Percentiles rank a stretch among this genome's conserved stretches.
Conservation (phyloP, 2,329 filamentous ascomycete genomes). For the Paecilomyces variotii region DNA sequence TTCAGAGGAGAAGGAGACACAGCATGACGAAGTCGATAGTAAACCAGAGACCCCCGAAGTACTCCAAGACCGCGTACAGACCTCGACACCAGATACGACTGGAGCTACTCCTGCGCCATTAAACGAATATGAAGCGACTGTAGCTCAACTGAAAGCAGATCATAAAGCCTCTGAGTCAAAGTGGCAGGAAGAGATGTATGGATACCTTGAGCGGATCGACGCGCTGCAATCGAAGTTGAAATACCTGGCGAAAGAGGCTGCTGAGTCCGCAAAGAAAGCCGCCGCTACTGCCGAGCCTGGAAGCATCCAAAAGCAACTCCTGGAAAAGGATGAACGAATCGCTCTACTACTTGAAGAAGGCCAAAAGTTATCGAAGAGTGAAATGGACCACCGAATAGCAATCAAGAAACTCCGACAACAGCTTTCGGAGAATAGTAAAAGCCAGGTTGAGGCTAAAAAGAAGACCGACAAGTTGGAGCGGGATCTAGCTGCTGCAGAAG, state of each 20-base stretch:
- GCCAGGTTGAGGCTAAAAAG: slow-evolving; percentile 44
- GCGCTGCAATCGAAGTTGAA: slow-evolving; percentile 84
- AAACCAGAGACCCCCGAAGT: slow-evolving; percentile 5
- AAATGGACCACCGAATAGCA: slow-evolving; percentile 72
- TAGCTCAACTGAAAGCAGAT: slow-evolving; percentile 43
- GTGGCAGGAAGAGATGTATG: slow-evolving; percentile 74
- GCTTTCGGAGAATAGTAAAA: slow-evolving; percentile 44
- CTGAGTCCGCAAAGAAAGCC: slow-evolving; percentile 64
- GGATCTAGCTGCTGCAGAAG: slow-evolving; percentile 37
- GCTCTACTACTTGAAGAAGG: slow-evolving; percentile 87
- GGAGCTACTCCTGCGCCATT: slow-evolving; percentile 7
- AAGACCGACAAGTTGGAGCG: slow-evolving; percentile 53
- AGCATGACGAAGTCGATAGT: slow-evolving; percentile 2
- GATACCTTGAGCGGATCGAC: slow-evolving; percentile 83
- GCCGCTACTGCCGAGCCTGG: slow-evolving; percentile 55
- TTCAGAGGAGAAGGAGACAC: not conserved
- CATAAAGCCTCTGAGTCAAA: slow-evolving; percentile 47
- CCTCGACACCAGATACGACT: slow-evolving; percentile 9
- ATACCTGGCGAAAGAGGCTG: slow-evolving; percentile 73
- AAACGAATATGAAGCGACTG: slow-evolving; percentile 35
- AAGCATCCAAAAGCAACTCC: slow-evolving; percentile 67
- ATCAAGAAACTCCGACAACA: slow-evolving; percentile 69
- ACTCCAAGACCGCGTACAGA: slow-evolving; percentile 10
- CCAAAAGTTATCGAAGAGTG: slow-evolving; percentile 74
- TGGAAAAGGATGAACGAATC: slow-evolving; percentile 86